Base-by-base conservation (phyloP, 345 rosid genomes). In the Boechera retrofracta region DNA sequence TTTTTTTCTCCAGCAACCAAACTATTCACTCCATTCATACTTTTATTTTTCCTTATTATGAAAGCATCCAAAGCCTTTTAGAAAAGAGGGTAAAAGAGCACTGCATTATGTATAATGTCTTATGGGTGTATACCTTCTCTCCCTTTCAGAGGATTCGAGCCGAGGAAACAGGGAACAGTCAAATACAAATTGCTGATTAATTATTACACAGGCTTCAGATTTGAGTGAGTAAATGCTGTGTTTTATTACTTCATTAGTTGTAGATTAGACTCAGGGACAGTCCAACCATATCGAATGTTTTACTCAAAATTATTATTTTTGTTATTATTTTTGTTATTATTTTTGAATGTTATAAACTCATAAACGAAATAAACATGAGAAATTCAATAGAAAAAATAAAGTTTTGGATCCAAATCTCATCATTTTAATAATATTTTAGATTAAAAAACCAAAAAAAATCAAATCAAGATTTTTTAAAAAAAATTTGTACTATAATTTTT, bases 21-120 rank as follows among this genome's bases (percentile, higher is more conserved):
- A 62, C 41, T 56, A 64, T 10, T 16, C 64, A 75, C 73, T 53
- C 51, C 44, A 61, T 62, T n/a, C 24, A 41, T 41, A 15, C 39
- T 28, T 51, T 42, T 53, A 42, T n/a, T 38, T 51, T 69, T 4
- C 66, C 77, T 58, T 78, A 33, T 67, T 33, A 57, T 58, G 64
- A 78, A 78, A 78, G 81, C 73, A 72, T 78, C 81, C 81, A 67
- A 78, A 67, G 74, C 63, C 56, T 54, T 71, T 64, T 70, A 32
- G 12, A 18, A 63, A 70, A 45, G 48, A 45, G 13, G 13, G 5
- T 5, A 13, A 42, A 41, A 76, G 59, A 62, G 39, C 55, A 65
- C 33, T 58, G 31, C 51, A 55, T 70, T 16, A 21, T 67, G 58
- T 33, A 49, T 49, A 66, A 60, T 67, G 53, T 16, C 55, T 75